Percentiles rank a stretch among this genome's conserved stretches.
These are phyloP conservation scores for Rhodotorula sp. DNA, from an alignment of 1,284 basidiomycete genomes.

Conservation along the genomic window DNA sequence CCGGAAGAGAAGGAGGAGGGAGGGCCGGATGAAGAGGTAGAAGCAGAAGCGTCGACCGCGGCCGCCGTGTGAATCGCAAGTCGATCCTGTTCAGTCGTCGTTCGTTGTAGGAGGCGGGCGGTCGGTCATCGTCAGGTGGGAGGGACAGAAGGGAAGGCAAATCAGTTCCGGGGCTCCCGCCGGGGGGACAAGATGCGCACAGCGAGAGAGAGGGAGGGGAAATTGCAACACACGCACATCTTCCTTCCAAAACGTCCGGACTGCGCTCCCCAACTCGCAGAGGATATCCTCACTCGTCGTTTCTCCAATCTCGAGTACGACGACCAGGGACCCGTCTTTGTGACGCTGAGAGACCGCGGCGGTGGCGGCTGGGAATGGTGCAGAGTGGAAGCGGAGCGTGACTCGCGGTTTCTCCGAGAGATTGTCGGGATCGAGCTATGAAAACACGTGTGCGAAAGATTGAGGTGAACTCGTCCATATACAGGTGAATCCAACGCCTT, in stretches of 20 bases:
- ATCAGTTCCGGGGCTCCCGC: too few relatives aligned
- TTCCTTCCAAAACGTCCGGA: conserved; percentile 45
- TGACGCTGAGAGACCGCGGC: neutral
- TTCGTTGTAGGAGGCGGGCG: too few relatives aligned
- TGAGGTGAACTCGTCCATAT: too few relatives aligned
- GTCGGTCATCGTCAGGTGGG: too few relatives aligned
- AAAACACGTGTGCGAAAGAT: neutral
- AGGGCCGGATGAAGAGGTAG: neutral
- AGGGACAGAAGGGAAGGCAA: too few relatives aligned
- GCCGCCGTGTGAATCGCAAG: conserved; percentile 38
- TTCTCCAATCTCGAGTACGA: conserved; percentile 27
- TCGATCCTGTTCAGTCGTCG: too few relatives aligned
- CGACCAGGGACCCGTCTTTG: neutral
- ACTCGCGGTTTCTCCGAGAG: neutral
- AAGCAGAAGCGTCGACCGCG: conserved; percentile 1
- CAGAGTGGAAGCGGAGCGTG: conserved; percentile 19
- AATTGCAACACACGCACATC: conserved; percentile 39
- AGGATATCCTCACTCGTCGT: conserved; percentile 44
- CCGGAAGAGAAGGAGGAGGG: neutral
- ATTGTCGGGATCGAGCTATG: conserved; percentile 16
- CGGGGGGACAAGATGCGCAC: too few relatives aligned
- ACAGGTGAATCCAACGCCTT: too few relatives aligned
- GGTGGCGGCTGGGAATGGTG: neutral
- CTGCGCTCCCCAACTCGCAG: conserved; percentile 42
- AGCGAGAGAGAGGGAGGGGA: neutral